Evolutionary conservation across 23 red algal species (phyloP).

Genomic region (Gracilariopsis chorda): DNA sequence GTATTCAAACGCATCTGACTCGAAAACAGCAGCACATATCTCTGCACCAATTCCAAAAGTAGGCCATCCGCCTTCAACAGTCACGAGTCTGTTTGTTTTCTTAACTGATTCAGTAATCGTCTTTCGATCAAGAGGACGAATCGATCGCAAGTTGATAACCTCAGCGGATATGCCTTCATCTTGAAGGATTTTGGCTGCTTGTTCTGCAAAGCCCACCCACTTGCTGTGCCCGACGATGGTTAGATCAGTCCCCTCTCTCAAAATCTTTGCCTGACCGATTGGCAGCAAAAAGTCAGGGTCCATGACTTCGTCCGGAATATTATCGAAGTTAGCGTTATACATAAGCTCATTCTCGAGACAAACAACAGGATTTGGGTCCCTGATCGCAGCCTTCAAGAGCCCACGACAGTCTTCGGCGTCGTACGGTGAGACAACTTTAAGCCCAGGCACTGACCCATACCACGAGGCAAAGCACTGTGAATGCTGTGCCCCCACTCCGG

Average conservation of each 20-base stretch:
- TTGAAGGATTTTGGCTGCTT: slow-evolving; percentile 80
- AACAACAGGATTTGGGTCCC: slow-evolving; percentile 94
- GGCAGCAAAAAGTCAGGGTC: slow-evolving; percentile 87
- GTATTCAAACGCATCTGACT: slow-evolving; percentile 93
- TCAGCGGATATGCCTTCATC: slow-evolving; percentile 83
- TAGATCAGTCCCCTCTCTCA: slow-evolving; percentile 86
- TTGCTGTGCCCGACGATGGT: slow-evolving; percentile 84
- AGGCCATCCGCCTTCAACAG: slow-evolving; percentile 97
- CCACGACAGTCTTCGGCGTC: slow-evolving; percentile 94
- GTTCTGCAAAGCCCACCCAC: slow-evolving; percentile 70
- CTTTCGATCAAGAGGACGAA: slow-evolving; percentile 89
- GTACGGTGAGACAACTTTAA: slow-evolving; percentile 95
- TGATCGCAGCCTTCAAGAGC: slow-evolving; percentile 80
- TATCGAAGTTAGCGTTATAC: slow-evolving; percentile 89
- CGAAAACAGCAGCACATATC: slow-evolving; percentile 88
- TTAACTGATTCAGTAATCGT: slow-evolving; percentile 91
- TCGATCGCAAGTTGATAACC: slow-evolving; percentile 96
- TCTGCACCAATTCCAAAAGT: slow-evolving; percentile 93
- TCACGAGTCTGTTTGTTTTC: slow-evolving; percentile 90
- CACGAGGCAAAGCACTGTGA: slow-evolving; percentile 96
- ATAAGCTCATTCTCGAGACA: slow-evolving; percentile 96
- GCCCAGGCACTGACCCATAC: slow-evolving; percentile 93
- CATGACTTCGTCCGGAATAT: slow-evolving; percentile 69
- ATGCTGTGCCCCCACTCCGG: slow-evolving; percentile 93
- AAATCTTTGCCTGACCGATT: slow-evolving; percentile 92